Base-by-base conservation (phyloP, 306 rosid species). In the Pyrus bretschneideri region DNA sequence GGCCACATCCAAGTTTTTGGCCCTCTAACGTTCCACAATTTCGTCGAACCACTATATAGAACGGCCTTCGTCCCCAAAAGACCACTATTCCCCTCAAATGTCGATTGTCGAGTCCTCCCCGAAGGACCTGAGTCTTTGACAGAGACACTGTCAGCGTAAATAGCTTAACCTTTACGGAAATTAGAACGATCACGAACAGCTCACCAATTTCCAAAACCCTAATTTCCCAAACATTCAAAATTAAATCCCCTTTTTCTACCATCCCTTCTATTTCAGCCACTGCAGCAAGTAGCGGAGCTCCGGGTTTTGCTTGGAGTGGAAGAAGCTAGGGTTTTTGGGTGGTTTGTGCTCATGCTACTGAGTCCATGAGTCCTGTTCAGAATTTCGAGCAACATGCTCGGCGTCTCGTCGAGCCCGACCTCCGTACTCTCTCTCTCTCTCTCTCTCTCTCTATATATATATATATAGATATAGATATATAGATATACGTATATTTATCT, bases 351-450 rank as follows among this genome's bases (percentile, higher is more conserved):
- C 1, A 17, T 40, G 33, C 17, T 59, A 25, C 73, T 31, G 49
- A 25, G 83, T 75, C 75, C 78, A 95, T 96, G 99, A 88, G 99
- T 79, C 99, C 99, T 29, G 87, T 96, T 76, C 98, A 91, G 88
- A 91, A 96, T 88, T 89, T 92, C 86, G 97, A 91, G 80, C 97
- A 88, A 69, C 98, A 96, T 83, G 86, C 99, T 25, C 91, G 96
- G 54, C 89, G 81, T 58, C 93, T 96, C 76, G 86, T 88, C 79
- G 98, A 89, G 74, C 72, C 88, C 9, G 96, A 92, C 72, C 87
- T 88, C 27, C 67, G 99, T 95, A 95, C 42, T 76, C 57, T 35
- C 33, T 70, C 81, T 77, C 18, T 75, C 78, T 75, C 49, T 65
- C 67, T 59, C 51, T 70, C 27, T 67, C 22, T 25, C 42, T 77